Percentiles rank a stretch among this genome's conserved stretches.
Conservation (phyloP, 768 basidiomycete species). For the Lactarius sp. region DNA sequence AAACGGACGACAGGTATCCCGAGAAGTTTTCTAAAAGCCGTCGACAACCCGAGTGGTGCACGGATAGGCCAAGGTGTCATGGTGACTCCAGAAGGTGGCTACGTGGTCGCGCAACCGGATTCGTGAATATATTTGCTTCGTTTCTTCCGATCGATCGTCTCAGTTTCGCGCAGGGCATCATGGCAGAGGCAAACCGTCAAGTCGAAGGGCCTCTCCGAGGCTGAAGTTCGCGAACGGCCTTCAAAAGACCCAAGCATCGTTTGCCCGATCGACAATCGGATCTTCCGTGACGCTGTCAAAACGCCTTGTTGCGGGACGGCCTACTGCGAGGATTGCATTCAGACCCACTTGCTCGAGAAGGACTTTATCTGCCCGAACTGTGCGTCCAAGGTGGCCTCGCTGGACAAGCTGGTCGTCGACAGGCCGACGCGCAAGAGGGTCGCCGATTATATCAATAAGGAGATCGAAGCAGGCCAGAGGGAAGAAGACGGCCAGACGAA, state of each 20-base stretch:
- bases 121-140: conserved; percentile 51
- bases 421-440: conserved; percentile 75
- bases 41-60: conserved; percentile 76
- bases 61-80: conserved; percentile 84
- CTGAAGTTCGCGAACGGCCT: conserved; percentile 82
- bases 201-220: conserved; percentile 74
- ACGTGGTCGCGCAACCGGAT: conserved; percentile 96
- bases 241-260: conserved; percentile 75
- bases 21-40: conserved; percentile 92
- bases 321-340: conserved; percentile 98
- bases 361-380: conserved; percentile 95
- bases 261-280: conserved; percentile 89
- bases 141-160: background rate
- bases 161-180: conserved; percentile 54
- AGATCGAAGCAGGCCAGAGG: conserved; percentile 71
- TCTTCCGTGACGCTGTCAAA: conserved; percentile 91
- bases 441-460: conserved; percentile 74
- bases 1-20: conserved; percentile 99
- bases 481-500: conserved; percentile 38
- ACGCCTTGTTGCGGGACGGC: conserved; percentile 89
- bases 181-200: conserved; percentile 91
- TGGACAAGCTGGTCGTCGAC: conserved; percentile 83
- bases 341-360: conserved; percentile 88
- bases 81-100: conserved; percentile 98
- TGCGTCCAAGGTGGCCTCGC: conserved; percentile 76